A percentile compares a stretch with the other conserved stretches of the same genome.
These are phyloP conservation scores for Zygoascus meyerae DNA, from an alignment of 1,139 yeast genomes.

Conservation along the genomic window DNA sequence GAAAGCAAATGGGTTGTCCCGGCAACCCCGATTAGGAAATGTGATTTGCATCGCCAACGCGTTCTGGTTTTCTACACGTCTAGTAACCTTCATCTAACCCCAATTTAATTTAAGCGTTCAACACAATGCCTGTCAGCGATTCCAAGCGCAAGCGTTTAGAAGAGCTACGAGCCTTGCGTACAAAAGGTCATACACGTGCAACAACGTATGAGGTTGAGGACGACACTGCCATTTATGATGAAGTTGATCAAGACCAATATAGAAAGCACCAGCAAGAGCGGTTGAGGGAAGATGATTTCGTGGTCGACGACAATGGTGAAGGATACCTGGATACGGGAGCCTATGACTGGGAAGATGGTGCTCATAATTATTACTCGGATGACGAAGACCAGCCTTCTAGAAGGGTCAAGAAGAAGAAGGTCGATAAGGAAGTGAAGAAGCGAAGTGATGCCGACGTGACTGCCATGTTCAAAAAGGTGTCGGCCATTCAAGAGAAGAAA, in stretches of 20 bases:
- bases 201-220: slow-evolving; percentile 23
- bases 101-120: neutral
- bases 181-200: slow-evolving; percentile 23
- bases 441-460: slow-evolving; percentile 22
- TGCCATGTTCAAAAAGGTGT: slow-evolving; percentile 22
- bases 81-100: neutral
- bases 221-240: slow-evolving; percentile 64
- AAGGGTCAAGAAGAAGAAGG: slow-evolving; percentile 32
- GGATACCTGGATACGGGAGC: slow-evolving; percentile 90
- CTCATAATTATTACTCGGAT: slow-evolving; percentile 50
- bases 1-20: neutral
- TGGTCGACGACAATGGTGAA: slow-evolving; percentile 86
- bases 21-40: neutral
- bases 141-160: slow-evolving; percentile 10
- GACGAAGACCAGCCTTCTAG: slow-evolving; percentile 41
- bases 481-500: slow-evolving; percentile 18
- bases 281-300: slow-evolving; percentile 82
- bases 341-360: slow-evolving; percentile 73
- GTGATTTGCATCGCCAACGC: neutral
- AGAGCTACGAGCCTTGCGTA: slow-evolving; percentile 22
- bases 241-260: slow-evolving; percentile 75
- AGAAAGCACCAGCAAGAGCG: slow-evolving; percentile 73
- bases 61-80: slow-evolving; percentile 3
- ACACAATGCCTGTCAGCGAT: slow-evolving; percentile 8
- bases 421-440: slow-evolving; percentile 15